A percentile compares a stretch with the other conserved stretches of the same genome.
phyloP scores from a whole-genome alignment of 1,284 basidiomycete species.

The Puccinia horiana region DNA sequence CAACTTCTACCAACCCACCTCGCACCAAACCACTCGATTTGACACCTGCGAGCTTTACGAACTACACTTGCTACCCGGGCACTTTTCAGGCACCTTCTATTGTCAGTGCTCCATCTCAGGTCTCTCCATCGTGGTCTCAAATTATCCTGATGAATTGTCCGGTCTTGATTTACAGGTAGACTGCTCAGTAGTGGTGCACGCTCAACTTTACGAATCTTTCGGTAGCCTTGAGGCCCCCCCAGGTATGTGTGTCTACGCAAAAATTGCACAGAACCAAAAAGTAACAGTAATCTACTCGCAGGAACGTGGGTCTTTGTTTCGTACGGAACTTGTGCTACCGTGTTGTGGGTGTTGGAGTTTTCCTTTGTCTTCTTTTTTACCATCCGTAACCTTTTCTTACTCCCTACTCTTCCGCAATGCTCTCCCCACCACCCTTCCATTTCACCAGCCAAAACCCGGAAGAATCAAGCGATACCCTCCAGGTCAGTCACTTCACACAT shows the following conservation, averaged over 20 bases:
- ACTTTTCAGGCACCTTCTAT: background rate
- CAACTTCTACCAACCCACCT: background rate
- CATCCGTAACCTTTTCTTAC: too few relatives aligned
- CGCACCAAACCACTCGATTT: constrained; percentile 2
- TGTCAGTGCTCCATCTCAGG: background rate
- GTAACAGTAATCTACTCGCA: background rate
- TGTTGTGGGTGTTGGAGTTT: constrained; percentile 12
- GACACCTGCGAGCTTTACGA: constrained; percentile 14
- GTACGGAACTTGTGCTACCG: constrained; percentile 34
- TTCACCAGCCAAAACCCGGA: constrained; percentile 33
- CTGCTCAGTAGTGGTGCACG: constrained; percentile 13
- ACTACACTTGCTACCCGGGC: constrained; percentile 25
- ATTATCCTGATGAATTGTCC: background rate
- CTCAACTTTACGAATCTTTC: constrained; percentile 20
- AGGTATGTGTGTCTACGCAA: background rate
- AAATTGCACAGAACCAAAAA: background rate
- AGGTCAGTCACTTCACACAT: background rate
- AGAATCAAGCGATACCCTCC: constrained; percentile 11
- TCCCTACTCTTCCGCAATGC: background rate
- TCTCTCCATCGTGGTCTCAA: too few relatives aligned
- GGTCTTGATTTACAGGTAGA: background rate
- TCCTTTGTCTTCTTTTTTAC: too few relatives aligned
- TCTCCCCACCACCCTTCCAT: background rate
- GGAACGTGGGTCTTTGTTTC: constrained; percentile 33
- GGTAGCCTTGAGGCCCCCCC: constrained; percentile 16